Percentiles rank a stretch among this genome's conserved stretches.
These are phyloP conservation scores for Coemansia sp. DNA, from an alignment of 192 early-diverging fungal genomes.

Conservation along the genomic window DNA sequence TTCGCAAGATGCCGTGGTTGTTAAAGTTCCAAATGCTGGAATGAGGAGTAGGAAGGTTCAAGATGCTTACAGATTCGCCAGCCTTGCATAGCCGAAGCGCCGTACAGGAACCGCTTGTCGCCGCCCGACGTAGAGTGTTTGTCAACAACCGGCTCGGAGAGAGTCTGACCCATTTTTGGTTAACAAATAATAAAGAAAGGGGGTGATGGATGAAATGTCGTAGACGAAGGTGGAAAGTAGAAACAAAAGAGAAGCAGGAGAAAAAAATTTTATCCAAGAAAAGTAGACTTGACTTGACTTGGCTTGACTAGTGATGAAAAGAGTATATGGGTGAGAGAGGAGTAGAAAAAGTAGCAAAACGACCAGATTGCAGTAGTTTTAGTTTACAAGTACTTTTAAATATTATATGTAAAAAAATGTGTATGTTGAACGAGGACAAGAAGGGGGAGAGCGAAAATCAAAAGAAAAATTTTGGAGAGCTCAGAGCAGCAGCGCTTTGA, in stretches of 20 bases:
- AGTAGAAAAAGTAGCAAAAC: too few relatives aligned
- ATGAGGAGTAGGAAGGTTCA: neutral
- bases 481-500: too few relatives aligned
- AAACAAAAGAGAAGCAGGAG: slow-evolving; percentile 10
- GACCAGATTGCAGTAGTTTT: too few relatives aligned
- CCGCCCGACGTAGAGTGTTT: slow-evolving; percentile 75
- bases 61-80: slow-evolving; percentile 73
- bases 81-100: slow-evolving; percentile 94
- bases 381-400: too few relatives aligned
- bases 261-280: too few relatives aligned
- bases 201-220: neutral
- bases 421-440: too few relatives aligned
- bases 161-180: slow-evolving; percentile 88
- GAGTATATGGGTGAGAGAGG: too few relatives aligned
- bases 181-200: neutral
- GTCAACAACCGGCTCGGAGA: slow-evolving; percentile 88
- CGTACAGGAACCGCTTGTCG: slow-evolving; percentile 79
- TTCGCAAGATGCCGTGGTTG: too few relatives aligned
- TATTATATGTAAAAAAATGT: too few relatives aligned
- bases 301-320: neutral
- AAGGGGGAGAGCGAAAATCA: too few relatives aligned
- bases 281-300: neutral
- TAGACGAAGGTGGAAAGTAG: neutral
- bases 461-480: too few relatives aligned
- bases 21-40: neutral